Conservation (phyloP, 164 flowering plant species). For the Dillenia suffruticosa region DNA sequence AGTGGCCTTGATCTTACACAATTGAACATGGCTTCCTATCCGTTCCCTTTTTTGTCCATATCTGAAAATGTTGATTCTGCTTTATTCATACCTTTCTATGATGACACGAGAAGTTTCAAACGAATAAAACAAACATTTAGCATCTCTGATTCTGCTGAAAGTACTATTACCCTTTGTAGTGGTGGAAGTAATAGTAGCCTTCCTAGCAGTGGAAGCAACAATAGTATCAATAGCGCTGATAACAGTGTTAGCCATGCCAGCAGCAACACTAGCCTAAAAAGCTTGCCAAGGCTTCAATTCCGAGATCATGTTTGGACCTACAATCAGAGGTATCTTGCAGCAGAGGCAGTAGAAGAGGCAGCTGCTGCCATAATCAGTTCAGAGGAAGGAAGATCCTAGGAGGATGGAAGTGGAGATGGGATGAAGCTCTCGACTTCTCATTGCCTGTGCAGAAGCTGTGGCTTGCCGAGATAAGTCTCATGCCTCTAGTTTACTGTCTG, state of each 20-base stretch:
- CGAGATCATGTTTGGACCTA: conserved; percentile 50
- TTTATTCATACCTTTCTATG: neutral
- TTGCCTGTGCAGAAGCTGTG: conserved; percentile 62
- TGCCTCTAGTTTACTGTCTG: conserved; percentile 42
- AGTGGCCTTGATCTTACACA: conserved; percentile 14
- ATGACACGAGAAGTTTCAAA: conserved; percentile 18
- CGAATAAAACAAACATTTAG: conserved; percentile 16
- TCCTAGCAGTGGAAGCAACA: conserved; percentile 14
- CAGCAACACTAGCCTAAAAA: conserved; percentile 18
- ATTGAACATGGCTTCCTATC: conserved; percentile 18
- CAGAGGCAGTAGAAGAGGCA: conserved; percentile 48
- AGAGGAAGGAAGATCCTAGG: conserved; percentile 12
- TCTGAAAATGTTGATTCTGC: conserved; percentile 1
- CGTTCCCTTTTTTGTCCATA: conserved; percentile 9
- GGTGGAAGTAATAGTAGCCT: conserved; percentile 3
- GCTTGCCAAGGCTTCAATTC: conserved; percentile 32
- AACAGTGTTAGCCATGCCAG: conserved; percentile 9
- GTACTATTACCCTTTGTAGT: conserved; percentile 8
- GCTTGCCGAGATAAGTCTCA: conserved; percentile 62
- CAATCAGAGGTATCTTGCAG: conserved; percentile 36
- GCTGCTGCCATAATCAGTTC: conserved; percentile 16
- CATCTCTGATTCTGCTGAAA: conserved; percentile 23
- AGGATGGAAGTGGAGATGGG: conserved; percentile 29
- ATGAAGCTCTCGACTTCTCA: conserved; percentile 46
- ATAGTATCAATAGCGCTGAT: conserved; percentile 1